Conservation (phyloP, 2,329 filamentous ascomycete genomes). For the Colletotrichum sansevieriae region DNA sequence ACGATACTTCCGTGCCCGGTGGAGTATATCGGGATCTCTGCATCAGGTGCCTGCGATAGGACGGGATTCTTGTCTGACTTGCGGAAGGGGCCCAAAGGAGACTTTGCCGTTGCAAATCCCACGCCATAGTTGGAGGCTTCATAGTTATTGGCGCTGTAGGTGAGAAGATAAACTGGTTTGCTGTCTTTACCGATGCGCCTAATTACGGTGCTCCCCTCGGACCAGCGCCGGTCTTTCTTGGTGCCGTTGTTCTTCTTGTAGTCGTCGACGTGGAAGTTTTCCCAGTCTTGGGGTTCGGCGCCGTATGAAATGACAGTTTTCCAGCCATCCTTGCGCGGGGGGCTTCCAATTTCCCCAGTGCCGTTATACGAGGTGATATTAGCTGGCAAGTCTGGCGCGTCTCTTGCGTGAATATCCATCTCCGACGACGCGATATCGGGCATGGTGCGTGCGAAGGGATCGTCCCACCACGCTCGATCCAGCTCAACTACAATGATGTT, state of each 20-base stretch:
- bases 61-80: constrained; percentile 51
- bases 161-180: constrained; percentile 49
- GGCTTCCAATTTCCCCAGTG: constrained; percentile 50
- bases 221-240: constrained; percentile 53
- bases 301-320: constrained; percentile 53
- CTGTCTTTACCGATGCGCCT: constrained; percentile 43
- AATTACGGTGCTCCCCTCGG: constrained; percentile 52
- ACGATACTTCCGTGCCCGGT: constrained; percentile 53
- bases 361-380: constrained; percentile 53
- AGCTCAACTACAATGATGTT: constrained; percentile 54
- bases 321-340: constrained; percentile 53
- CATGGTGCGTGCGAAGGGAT: constrained; percentile 51
- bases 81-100: constrained; percentile 50
- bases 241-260: constrained; percentile 51
- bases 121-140: constrained; percentile 55
- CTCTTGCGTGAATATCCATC: constrained; percentile 46
- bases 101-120: constrained; percentile 50
- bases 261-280: constrained; percentile 53
- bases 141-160: constrained; percentile 52
- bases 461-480: constrained; percentile 52
- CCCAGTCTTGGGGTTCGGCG: constrained; percentile 52
- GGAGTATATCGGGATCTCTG: constrained; percentile 49
- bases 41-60: constrained; percentile 48
- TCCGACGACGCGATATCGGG: constrained; percentile 50
- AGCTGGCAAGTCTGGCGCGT: constrained; percentile 46